Evolutionary conservation across 2,329 filamentous ascomycete genomes (phyloP).

Genomic region (Trichoderma pleuroti): DNA sequence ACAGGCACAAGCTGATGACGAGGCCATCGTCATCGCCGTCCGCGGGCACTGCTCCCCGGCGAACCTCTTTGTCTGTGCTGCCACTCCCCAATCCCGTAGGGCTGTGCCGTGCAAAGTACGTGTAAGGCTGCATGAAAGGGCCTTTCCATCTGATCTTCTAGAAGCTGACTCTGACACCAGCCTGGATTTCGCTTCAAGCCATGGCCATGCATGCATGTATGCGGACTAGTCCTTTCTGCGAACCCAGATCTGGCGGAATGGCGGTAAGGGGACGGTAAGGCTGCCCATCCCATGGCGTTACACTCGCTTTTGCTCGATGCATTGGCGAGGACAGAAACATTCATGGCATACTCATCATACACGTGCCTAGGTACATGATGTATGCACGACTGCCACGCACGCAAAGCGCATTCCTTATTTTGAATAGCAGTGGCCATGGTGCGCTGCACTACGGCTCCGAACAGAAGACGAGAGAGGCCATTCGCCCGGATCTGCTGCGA

Average conservation of each 20-base stretch:
- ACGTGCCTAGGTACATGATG: neutral
- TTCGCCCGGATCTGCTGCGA: neutral
- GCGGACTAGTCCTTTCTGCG: neutral
- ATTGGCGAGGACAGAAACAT: neutral
- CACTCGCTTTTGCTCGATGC: neutral
- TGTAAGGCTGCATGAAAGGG: constrained; percentile 1
- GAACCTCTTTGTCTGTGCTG: neutral
- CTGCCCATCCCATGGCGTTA: neutral
- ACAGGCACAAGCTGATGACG: neutral
- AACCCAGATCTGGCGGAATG: constrained; percentile 6
- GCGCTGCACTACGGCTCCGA: neutral
- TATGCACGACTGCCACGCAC: neutral
- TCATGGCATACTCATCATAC: neutral
- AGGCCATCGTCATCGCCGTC: neutral
- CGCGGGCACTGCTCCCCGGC: neutral
- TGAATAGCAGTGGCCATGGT: neutral
- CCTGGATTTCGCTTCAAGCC: neutral
- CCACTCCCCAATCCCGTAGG: constrained; percentile 1
- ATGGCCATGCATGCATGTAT: neutral
- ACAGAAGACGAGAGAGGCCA: neutral
- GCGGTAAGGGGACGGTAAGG: neutral
- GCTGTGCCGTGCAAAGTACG: neutral
- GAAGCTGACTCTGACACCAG: constrained; percentile 13
- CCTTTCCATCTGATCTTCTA: constrained; percentile 15
- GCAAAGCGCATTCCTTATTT: neutral